Evolutionary conservation across 495 filamentous ascomycete genomes (phyloP).

Genomic region (Penicillium ucsense): DNA sequence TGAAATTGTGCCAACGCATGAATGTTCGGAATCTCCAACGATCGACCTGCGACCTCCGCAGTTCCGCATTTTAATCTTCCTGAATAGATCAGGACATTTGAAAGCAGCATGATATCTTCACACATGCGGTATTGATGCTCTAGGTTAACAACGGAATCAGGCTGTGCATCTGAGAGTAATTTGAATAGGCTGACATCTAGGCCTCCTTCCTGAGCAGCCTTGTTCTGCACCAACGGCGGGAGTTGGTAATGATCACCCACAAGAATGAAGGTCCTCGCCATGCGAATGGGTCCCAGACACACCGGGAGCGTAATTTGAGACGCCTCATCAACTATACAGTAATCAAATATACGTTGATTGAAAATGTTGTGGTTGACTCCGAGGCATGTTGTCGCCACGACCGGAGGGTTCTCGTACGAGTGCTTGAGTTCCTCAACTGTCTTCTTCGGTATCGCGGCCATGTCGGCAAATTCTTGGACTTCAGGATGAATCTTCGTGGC

Average conservation of each 20-base stretch:
- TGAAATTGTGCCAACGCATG: conserved; percentile 46
- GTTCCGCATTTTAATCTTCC: conserved; percentile 85
- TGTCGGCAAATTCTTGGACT: conserved; percentile 69
- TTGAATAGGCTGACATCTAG: conserved; percentile 92
- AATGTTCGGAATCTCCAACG: conserved; percentile 51
- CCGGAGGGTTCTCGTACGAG: conserved; percentile 69
- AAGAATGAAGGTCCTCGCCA: conserved; percentile 87
- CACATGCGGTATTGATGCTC: conserved; percentile 98
- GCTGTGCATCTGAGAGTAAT: conserved; percentile 78
- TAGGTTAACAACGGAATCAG: conserved; percentile 75
- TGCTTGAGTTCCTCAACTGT: conserved; percentile 75
- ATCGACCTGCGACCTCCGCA: conserved; percentile 55
- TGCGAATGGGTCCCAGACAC: conserved; percentile 84
- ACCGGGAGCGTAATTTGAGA: conserved; percentile 95
- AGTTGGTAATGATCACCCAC: conserved; percentile 96
- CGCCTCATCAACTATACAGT: conserved; percentile 96
- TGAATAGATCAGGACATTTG: conserved; percentile 86
- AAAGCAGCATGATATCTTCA: conserved; percentile 87
- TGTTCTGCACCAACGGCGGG: conserved; percentile 88
- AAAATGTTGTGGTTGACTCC: conserved; percentile 85
- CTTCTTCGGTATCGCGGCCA: conserved; percentile 58
- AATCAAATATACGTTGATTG: conserved; percentile 83
- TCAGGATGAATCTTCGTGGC: conserved; percentile 77
- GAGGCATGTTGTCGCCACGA: conserved; percentile 92
- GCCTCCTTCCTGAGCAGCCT: conserved; percentile 73